Base-by-base conservation (phyloP, 345 rosid genomes). In the Arabidopsis suecica region DNA sequence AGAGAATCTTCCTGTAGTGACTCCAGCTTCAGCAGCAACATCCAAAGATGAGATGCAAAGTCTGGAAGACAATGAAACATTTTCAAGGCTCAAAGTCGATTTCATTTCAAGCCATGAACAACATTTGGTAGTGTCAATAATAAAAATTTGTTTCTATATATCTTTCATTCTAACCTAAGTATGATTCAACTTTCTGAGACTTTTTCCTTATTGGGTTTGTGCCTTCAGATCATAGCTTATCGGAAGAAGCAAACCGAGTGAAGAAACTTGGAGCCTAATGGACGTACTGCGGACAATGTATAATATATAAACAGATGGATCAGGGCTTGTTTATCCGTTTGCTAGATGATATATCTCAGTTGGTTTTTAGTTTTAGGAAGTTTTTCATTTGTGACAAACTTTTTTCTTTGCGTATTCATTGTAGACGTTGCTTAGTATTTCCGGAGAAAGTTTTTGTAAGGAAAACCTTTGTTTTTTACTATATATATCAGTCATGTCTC, bases 1-100 rank as follows among this genome's bases (percentile, higher is more conserved):
- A 37, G 74, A 67, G 58, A 72, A 75, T 70, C 30, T 64, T 42
- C 55, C 75, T 32, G 65, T 16, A 38, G 49, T 16, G 57, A 51
- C 73, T 50, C 60, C 73, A 50, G 65, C 25, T 71, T 44, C 68
- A 38, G 61, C 64, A 61, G 74, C 58, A 68, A 80, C 79, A 58
- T 73, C 81, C 49, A 77, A 56, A 72, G 86, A 73, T 34, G 81
- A 65, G 69, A 80, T 86, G 80, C 86, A 81, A 75, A 79, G 77
- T 82, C 78, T 92, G 76, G 86, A 83, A 70, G 85, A 76, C 67
- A 80, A 85, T 62, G 91, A 86, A 64, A 84, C 69, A 42, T 37
- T 70, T 36, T 70, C 69, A 53, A 60, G 51, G 76, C 44, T 69
- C 50, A 73, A 74, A 61, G 28, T 61, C 10, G 62, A 71, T 71